Base-by-base conservation (phyloP, 2,329 filamentous ascomycete genomes). In the Alternaria brassicicola region DNA sequence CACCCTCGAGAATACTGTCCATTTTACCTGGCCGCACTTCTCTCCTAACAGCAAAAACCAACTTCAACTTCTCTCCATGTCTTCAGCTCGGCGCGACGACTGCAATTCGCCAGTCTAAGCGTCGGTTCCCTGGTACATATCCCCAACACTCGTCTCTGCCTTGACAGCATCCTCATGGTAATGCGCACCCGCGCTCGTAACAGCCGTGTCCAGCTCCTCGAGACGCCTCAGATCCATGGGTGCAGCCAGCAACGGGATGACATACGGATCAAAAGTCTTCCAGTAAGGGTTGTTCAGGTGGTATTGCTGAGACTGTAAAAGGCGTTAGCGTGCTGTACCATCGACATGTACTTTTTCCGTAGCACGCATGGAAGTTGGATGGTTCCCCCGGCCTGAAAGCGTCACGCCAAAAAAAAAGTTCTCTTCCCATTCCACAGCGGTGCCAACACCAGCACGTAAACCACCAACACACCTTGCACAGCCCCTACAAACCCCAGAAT, bases 261-360 rank as follows among this genome's bases (percentile, higher is more conserved):
- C 89, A 68, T 91, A 91, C 6, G 88, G 87, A 73, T 91, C 89
- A 68, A 92, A 91, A 1, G 89, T 90, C 80, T 90, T 84, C 88
- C 88, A 90, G 81, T 90, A 90, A 0, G 88, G 88, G 76, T 90
- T 90, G 70, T 73, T 76, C 7, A 82, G 74, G 59, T 82, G 79
- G 65, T 80, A 81, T 57, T 79, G 77, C 52, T 79, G 77, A 26
- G 66, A 72, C 76, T 78, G 61, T 35, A 25, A 15, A 2, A n/a
- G 10, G 1, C 6, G 17, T 55, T n/a, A 55, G 46, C 15, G 9
- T 28, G 6, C 13, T 28, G 2, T 8, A n/a, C 2, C n/a, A n/a
- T n/a, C n/a, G n/a, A n/a, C n/a, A n/a, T n/a, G n/a, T n/a, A n/a
- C n/a, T n/a, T n/a, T n/a, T n/a, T n/a, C n/a, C n/a, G n/a, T n/a